Evolutionary conservation across 306 rosid genomes (phyloP).

Genomic region (Malus orientalis): DNA sequence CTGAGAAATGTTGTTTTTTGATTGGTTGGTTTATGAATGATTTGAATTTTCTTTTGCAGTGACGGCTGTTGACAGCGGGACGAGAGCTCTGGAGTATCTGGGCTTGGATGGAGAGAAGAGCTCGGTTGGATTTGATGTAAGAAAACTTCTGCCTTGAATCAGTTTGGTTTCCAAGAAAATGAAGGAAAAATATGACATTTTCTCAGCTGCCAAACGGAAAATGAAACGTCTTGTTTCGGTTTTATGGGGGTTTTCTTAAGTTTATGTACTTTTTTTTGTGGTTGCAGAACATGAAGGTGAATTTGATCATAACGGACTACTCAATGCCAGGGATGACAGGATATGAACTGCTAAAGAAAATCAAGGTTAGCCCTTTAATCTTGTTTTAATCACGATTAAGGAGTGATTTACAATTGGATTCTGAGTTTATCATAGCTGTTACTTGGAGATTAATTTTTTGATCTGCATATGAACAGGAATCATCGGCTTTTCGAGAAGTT

Average conservation of each 20-base stretch:
- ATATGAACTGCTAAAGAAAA: slow-evolving; percentile 81
- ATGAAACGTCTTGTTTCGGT: not conserved
- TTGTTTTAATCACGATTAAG: not conserved
- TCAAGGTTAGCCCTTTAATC: slow-evolving; percentile 48
- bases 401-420: not conserved
- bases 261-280: slow-evolving; percentile 21
- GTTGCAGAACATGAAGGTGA: slow-evolving; percentile 67
- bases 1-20: not conserved
- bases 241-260: not conserved
- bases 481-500: slow-evolving; percentile 72
- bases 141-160: slow-evolving; percentile 2
- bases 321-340: slow-evolving; percentile 99
- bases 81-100: slow-evolving; percentile 80
- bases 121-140: slow-evolving; percentile 65
- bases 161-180: slow-evolving; percentile 10
- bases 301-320: slow-evolving; percentile 89
- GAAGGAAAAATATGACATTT: not conserved
- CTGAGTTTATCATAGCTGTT: not conserved
- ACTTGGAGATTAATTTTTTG: not conserved
- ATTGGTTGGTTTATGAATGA: not conserved
- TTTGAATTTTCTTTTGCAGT: slow-evolving; percentile 39
- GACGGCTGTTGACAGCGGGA: slow-evolving; percentile 90
- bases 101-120: slow-evolving; percentile 75
- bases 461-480: slow-evolving; percentile 53
- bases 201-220: not conserved